Evolutionary conservation across 2,329 filamentous ascomycete genomes (phyloP), one percentile per base, ranked within the genome.

Genomic region (Chlorencoelia australis): DNA sequence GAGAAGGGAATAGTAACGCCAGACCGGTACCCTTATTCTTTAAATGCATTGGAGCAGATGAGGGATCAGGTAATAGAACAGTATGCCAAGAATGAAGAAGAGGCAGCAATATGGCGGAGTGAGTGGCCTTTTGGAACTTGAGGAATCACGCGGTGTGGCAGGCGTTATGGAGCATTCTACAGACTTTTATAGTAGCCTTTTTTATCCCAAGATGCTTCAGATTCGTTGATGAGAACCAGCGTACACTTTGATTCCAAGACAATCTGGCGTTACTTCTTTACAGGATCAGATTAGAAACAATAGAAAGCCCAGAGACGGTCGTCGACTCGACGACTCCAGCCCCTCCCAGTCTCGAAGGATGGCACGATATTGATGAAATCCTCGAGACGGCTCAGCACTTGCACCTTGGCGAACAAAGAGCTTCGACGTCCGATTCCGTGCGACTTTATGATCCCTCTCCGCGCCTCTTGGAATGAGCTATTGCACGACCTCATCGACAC

Each of bases 361-460:
- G 27, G 31, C 37, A 42, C 29, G 24, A 40, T 37, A 42, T 42
- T 39, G 21, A 42, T 40, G 15, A 42, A 28, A 30, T 43, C 18
- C 36, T 16, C 31, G 27, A 40, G 21, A 24, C 21, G 21, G 11
- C 11, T 24, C 21, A n/a, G 25, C 38, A 21, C 34, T 40, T 37
- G 17, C 35, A n/a, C 22, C 33, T 33, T 34, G 22, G 32, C 2
- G 15, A 42, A 37, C 28, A 33, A 37, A 19, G 25, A 37, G 18
- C 35, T 42, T 45, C 20, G 34, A 35, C 33, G 31, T 35, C 30
- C 3, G 21, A 42, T 25, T 37, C 33, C 17, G 20, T 33, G 26
- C 24, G 15, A 13, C 27, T 5, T 31, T n/a, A 26, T 16, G 21
- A 11, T 16, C 14, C 20, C 21, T 16, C 20, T 34, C 26, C 31